Conservation (phyloP, 2,329 filamentous ascomycete species). For the Coniella vitis region DNA sequence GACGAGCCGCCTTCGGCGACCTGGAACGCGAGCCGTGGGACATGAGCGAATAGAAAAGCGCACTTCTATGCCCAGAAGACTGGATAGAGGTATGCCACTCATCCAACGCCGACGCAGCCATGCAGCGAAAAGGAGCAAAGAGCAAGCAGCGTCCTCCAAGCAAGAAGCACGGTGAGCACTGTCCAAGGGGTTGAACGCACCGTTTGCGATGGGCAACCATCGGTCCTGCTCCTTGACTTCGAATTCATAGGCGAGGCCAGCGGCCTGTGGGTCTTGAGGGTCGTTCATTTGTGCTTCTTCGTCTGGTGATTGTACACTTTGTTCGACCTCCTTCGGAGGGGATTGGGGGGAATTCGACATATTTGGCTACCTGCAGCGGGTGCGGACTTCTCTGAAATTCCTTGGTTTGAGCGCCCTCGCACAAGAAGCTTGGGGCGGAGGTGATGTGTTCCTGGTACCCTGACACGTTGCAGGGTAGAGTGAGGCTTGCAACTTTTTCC, state of each 20-base stretch:
- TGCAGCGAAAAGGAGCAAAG: constrained; percentile 24
- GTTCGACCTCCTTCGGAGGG: constrained; percentile 92
- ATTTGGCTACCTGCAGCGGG: constrained; percentile 68
- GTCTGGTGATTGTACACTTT: constrained; percentile 85
- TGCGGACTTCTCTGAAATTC: constrained; percentile 55
- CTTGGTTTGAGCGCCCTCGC: constrained; percentile 46
- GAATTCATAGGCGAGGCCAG: constrained; percentile 79
- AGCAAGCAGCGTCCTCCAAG: constrained; percentile 19
- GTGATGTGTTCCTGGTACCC: constrained; percentile 49
- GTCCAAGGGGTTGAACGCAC: constrained; percentile 58
- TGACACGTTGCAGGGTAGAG: constrained; percentile 51
- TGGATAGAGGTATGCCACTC: constrained; percentile 43
- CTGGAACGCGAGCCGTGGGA: constrained; percentile 50
- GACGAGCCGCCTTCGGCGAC: constrained; percentile 41
- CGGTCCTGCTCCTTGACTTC: constrained; percentile 99
- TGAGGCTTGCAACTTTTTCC: constrained; percentile 44
- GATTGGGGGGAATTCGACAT: constrained; percentile 84
- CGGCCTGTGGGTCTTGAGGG: constrained; percentile 68
- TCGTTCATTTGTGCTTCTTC: constrained; percentile 94
- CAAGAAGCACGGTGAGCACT: constrained; percentile 29
- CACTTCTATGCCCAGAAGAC: constrained; percentile 31
- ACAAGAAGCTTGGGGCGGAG: constrained; percentile 45
- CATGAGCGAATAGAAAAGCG: constrained; percentile 39
- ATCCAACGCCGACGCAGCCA: constrained; percentile 21
- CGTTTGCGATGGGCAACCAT: constrained; percentile 99